Base-by-base conservation (phyloP, 192 early-diverging fungal species). In the Coemansia sp. region DNA sequence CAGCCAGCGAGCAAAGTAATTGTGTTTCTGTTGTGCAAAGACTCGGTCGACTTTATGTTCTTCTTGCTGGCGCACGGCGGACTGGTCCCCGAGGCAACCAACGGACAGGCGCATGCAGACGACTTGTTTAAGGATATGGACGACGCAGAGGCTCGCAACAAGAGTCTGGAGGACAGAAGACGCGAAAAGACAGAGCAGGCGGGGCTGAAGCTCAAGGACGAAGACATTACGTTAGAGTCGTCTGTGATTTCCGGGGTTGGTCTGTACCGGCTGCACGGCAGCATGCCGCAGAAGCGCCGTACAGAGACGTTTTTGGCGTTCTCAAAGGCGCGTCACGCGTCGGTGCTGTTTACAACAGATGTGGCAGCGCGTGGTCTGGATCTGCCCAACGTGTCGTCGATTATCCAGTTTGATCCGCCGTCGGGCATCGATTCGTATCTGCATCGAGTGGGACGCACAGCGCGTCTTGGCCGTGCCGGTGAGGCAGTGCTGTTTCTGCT, bases 351-450 rank as follows among this genome's bases (percentile, higher is more conserved):
- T 68, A 94, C 92, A 59, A 99, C 97, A 1, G 96, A 98, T 77
- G 95, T 99, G 3, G 94, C 96, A 1, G 96, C 97, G 3, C 91
- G 97, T 74, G 97, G 97, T 31, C 83, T 99, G 46, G 97, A 99
- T 86, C 74, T 99, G 49, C 94, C 96, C 21, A 89, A 97, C 71
- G 92, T 98, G 20, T 84, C 86, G 23, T 84, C 84, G 48, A 93
- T 99, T 69, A 83, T 99, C 44, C 97, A 99, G 76, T 97, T 94
- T 63, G 97, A 99, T 71, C 90, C 95, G 38, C 97, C 97, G 9
- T 81, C 88, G n/a, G 95, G 96, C 71, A 80, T 93, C 10, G 86
- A 88, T 28, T 95, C 96, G 52, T 99, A 99, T 74, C 91, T 98
- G 36, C 97, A 99, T 82, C 89, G 97, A 60, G 90, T 94, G 15